Conservation (phyloP, 2,329 filamentous ascomycete species). For the Magnaporthiopsis rhizophila region DNA sequence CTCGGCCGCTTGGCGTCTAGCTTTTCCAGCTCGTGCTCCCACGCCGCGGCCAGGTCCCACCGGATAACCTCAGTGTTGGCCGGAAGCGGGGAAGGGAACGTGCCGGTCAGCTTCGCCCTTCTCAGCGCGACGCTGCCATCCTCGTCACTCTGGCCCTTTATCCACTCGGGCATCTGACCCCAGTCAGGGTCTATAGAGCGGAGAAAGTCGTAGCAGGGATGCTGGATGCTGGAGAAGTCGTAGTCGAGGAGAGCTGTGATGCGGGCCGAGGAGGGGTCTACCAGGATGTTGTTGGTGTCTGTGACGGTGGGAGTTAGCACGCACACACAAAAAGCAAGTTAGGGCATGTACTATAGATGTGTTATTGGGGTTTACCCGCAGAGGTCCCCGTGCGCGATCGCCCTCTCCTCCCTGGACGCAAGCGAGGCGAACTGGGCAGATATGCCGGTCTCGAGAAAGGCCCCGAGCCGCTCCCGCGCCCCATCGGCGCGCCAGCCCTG, state of each 20-base stretch:
- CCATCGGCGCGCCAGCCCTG: conserved; percentile 23
- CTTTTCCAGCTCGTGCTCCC: conserved; percentile 11
- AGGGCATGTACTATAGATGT: not conserved
- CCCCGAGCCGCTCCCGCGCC: conserved; percentile 20
- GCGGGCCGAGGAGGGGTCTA: conserved; percentile 16
- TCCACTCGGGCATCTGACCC: conserved; percentile 10
- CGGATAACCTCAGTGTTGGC: conserved; percentile 10
- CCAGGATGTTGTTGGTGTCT: conserved; percentile 20
- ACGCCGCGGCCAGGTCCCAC: conserved; percentile 13
- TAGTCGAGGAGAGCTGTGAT: conserved; percentile 20
- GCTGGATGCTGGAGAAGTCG: conserved; percentile 11
- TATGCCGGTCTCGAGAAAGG: conserved; percentile 18
- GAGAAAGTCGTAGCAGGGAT: conserved; percentile 13
- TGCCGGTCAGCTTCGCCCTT: not conserved
- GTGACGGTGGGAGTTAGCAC: not conserved
- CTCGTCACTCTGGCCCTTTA: conserved; percentile 6
- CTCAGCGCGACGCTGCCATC: not conserved
- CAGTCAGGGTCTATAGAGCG: conserved; percentile 9
- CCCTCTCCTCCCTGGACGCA: conserved; percentile 14
- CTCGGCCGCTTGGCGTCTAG: not conserved
- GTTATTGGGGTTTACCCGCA: conserved; percentile 11
- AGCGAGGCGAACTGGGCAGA: conserved; percentile 16
- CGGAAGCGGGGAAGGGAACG: conserved; percentile 8
- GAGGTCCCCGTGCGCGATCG: conserved; percentile 22
- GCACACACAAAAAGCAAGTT: not conserved